Base-by-base conservation (phyloP, 345 rosid species). In the Hypericum androsaemum region DNA sequence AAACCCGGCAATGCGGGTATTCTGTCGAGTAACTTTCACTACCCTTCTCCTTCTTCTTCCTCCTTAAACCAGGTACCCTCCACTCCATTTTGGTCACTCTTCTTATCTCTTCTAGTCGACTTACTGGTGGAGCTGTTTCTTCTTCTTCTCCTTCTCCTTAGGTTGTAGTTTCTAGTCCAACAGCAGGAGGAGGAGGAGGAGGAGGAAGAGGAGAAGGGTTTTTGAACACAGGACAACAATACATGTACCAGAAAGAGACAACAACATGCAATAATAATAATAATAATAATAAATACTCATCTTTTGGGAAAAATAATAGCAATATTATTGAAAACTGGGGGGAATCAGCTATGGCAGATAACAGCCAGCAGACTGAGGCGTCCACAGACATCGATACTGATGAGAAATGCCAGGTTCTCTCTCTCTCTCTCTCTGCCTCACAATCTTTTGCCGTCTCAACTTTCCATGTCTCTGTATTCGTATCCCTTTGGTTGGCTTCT, bases 301-400 rank as follows among this genome's bases (percentile, higher is more conserved):
- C 71, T 47, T 64, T 74, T 64, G 87, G 83, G 32, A 22, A 22
- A 67, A 80, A 70, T 43, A 81, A 78, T 53, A 74, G 4, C 4
- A 22, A 73, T 47, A 38, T 7, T 14, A 71, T 74, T 60, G 95
- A 85, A 78, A 89, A 78, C 64, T 83, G 97, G 95, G 87, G 79
- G 39, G 95, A 89, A 39, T 88, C 92, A 60, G 88, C 75, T 49
- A 71, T 83, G 73, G 88, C 78, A 28, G 94, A 81, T 66, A 77
- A 78, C 64, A 81, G 95, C 82, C 97, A 81, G 65, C 95, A 86
- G 60, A 89, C 97, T 69, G 97, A 86, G 77, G 83, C 95, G 70
- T 86, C 95, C 38, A 86, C 95, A 66, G 97, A 86, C 75, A 68
- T 81, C 54, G 95, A 86, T 68, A 78, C 77, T 57, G 97, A 89